These are phyloP conservation scores for Cochlearia excelsa DNA, from an alignment of 345 rosid species.

Conservation along the genomic window DNA sequence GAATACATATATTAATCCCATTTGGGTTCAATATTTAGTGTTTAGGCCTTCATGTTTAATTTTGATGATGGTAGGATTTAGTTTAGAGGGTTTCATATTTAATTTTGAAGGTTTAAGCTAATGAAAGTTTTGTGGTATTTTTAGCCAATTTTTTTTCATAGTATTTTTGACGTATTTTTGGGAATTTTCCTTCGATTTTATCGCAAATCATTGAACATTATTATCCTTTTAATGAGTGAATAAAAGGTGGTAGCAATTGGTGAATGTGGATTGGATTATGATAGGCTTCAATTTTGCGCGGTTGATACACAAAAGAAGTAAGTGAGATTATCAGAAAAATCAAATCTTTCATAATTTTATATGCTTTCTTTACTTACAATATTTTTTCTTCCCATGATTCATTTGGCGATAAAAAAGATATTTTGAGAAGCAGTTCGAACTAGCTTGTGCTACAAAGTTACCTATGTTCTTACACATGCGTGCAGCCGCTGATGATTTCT, in stretches of 20 bases:
- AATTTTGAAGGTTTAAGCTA: too few species aligned
- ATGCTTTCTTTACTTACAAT: neutral
- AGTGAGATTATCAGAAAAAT: slow-evolving; percentile 28
- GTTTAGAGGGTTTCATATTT: too few species aligned
- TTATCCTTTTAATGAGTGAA: neutral
- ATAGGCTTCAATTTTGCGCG: slow-evolving; percentile 93
- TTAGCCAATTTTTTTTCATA: too few species aligned
- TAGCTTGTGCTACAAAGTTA: slow-evolving; percentile 81
- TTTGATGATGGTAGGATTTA: too few species aligned
- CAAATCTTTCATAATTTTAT: slow-evolving; percentile 1
- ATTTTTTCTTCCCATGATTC: slow-evolving; percentile 15
- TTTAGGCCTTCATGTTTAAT: too few species aligned
- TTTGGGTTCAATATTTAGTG: too few species aligned
- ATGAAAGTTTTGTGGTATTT: too few species aligned
- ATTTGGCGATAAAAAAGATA: slow-evolving; percentile 43
- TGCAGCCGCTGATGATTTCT: slow-evolving; percentile 87
- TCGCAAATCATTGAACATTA: neutral
- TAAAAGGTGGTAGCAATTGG: slow-evolving; percentile 88
- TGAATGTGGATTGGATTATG: slow-evolving; percentile 97
- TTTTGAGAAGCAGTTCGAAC: slow-evolving; percentile 94
- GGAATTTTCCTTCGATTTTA: too few species aligned
- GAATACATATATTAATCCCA: too few species aligned
- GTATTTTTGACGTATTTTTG: too few species aligned
- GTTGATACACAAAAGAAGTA: slow-evolving; percentile 79
- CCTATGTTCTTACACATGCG: slow-evolving; percentile 99